Evolutionary conservation across 371 early-diverging fungal species (phyloP).

Genomic region (Syncephalastrum sp.): DNA sequence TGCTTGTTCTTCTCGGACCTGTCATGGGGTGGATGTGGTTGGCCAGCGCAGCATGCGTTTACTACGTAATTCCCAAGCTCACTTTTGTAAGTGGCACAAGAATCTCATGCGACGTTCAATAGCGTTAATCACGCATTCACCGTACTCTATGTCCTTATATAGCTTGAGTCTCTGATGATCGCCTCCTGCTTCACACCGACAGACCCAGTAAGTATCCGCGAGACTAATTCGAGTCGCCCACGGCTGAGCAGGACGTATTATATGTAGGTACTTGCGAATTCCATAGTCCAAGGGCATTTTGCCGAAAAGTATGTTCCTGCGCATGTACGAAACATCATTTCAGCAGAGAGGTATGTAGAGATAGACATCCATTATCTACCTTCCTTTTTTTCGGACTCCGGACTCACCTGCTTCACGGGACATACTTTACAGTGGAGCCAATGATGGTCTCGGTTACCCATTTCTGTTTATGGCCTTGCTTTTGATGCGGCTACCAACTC

Average conservation of each 20-base stretch:
- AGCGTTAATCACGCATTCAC: too few species aligned
- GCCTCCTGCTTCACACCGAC: constrained; percentile 48
- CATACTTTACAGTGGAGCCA: constrained; percentile 58
- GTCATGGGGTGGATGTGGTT: constrained; percentile 69
- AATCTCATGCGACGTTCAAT: too few species aligned
- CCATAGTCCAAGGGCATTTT: constrained; percentile 92
- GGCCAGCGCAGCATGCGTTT: constrained; percentile 18
- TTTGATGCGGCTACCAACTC: constrained; percentile 52
- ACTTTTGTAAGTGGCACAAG: constrained; percentile 19
- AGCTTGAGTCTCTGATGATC: constrained; percentile 44
- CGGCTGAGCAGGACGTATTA: not conserved
- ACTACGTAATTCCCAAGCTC: constrained; percentile 16
- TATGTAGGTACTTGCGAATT: constrained; percentile 80
- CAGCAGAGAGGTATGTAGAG: constrained; percentile 68
- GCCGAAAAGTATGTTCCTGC: constrained; percentile 87
- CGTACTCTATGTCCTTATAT: not conserved
- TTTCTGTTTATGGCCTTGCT: constrained; percentile 80
- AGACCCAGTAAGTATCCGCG: constrained; percentile 35
- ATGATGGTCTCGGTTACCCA: constrained; percentile 85
- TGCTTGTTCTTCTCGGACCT: constrained; percentile 72
- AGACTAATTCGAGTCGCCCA: not conserved
- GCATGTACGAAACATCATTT: constrained; percentile 77
- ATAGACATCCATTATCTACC: not conserved
- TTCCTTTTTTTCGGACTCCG: too few species aligned
- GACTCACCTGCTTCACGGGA: not conserved